Base-by-base conservation (phyloP, 2,329 filamentous ascomycete species). In the Penicillium sp. region DNA sequence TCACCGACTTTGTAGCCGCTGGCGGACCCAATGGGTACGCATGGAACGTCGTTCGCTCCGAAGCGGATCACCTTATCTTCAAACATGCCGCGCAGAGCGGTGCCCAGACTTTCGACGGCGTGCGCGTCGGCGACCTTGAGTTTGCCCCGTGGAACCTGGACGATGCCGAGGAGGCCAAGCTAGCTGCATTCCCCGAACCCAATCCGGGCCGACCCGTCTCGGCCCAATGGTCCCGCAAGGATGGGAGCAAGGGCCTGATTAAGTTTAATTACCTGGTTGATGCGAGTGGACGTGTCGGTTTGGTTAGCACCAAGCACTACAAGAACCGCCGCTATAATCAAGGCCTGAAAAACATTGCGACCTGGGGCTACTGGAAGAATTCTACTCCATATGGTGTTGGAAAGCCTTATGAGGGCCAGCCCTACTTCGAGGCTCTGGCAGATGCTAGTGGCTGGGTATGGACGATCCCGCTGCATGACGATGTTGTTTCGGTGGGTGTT, bases 401-500 rank as follows among this genome's bases (percentile, higher is more conserved):
- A 1, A 55, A 45, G 1, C 12, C n/a, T 0, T 10, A 42, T 2
- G 56, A 55, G n/a, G 47, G 42, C 0, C 37, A 42, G 13, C 59
- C 54, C 4, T 54, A 41, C 40, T 62, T 62, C 18, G 52, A 55
- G 34, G 26, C 33, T 2, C 21, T 49, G 20, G 15, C 15, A 17
- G 78, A 82, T 60, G 70, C 48, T 1, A 80, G 75, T 50, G 79
- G 80, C 13, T 82, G 79, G 79, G 63, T 53, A 12, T 82, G 79
- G 78, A 66, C 67, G 40, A 81, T 82, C 46, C 79, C 79, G 0
- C 62, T 82, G 1, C 78, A 81, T 59, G 66, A 80, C 54, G 75
- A 71, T 13, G 78, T 46, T 3, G 15, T 49, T 8, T 55, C 53
- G 9, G 46, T 55, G 6, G 53, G 53, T 30, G 18, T 55, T 20